phyloP scores from a whole-genome alignment of 371 early-diverging fungal genomes.

The Mucor irregularis region DNA sequence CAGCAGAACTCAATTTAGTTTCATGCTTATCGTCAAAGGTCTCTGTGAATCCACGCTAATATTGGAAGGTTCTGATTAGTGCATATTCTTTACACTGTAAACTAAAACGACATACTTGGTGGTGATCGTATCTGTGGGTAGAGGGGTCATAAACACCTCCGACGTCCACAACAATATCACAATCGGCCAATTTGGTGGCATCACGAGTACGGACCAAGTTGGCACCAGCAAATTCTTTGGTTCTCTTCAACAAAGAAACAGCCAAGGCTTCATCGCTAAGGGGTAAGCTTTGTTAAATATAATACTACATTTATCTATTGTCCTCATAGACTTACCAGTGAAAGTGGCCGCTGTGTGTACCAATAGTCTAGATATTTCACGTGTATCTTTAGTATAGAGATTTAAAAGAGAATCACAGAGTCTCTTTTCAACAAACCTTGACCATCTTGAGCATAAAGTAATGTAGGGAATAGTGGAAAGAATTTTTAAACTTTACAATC shows the following conservation, averaged over 20 bases:
- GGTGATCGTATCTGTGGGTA: conserved; percentile 91
- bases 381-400: too few species aligned
- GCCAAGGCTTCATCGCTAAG: conserved; percentile 93
- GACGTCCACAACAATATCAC: conserved; percentile 96
- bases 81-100: background rate
- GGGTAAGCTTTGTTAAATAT: too few species aligned
- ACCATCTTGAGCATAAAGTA: conserved; percentile 25
- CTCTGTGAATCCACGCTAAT: conserved; percentile 83
- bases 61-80: background rate
- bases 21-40: conserved; percentile 78
- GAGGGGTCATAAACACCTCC: conserved; percentile 93
- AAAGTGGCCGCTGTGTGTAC: conserved; percentile 89
- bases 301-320: background rate
- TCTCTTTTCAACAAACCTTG: conserved; percentile 14
- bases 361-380: conserved; percentile 51
- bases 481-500: background rate
- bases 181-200: conserved; percentile 70
- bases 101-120: conserved; percentile 62
- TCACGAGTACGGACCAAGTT: conserved; percentile 90
- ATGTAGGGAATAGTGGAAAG: background rate
- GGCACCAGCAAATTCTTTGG: conserved; percentile 70
- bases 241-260: conserved; percentile 80
- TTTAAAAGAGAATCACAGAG: background rate
- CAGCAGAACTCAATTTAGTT: conserved; percentile 92
- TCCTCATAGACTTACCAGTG: conserved; percentile 58